Percentiles rank a stretch among this genome's conserved stretches.
These are phyloP conservation scores for Hortaea werneckii DNA, from an alignment of 2,329 filamentous ascomycete genomes.

Conservation along the genomic window DNA sequence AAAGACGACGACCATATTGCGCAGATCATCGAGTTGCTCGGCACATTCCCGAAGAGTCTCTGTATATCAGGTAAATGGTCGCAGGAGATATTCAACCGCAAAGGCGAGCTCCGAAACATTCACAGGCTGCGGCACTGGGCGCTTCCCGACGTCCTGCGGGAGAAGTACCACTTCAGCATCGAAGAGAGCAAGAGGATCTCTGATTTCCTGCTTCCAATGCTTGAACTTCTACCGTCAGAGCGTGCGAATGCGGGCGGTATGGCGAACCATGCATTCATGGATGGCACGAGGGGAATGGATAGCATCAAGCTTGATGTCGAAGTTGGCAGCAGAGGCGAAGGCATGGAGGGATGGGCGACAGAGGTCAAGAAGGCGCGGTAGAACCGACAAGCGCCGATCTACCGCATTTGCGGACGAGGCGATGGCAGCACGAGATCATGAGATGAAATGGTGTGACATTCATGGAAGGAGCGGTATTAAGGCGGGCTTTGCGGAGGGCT, in stretches of 20 bases:
- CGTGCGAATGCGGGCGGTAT: conserved; percentile 93
- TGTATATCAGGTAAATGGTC: conserved; percentile 94
- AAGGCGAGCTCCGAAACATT: conserved; percentile 94
- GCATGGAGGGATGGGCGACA: conserved; percentile 85
- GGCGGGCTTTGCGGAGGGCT: no score
- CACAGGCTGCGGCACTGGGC: conserved; percentile 95
- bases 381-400: not conserved
- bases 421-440: no score
- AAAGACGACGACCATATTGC: conserved; percentile 99
- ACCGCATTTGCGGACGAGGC: no score
- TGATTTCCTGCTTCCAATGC: conserved; percentile 80
- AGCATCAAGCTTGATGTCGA: conserved; percentile 62
- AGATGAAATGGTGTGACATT: no score
- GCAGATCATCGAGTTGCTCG: conserved; percentile 94
- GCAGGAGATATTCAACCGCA: conserved; percentile 97
- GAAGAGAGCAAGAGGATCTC: conserved; percentile 70
- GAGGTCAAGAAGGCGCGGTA: conserved; percentile 75
- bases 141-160: conserved; percentile 77
- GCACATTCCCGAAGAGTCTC: conserved; percentile 83
- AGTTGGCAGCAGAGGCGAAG: conserved; percentile 76
- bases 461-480: no score
- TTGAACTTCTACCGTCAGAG: conserved; percentile 78
- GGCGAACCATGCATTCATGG: conserved; percentile 73
- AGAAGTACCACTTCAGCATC: conserved; percentile 92
- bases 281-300: conserved; percentile 83